A percentile compares a stretch with the other conserved stretches of the same genome.
phyloP scores from a whole-genome alignment of 371 early-diverging fungal species.

The Zychaea mexicana region DNA sequence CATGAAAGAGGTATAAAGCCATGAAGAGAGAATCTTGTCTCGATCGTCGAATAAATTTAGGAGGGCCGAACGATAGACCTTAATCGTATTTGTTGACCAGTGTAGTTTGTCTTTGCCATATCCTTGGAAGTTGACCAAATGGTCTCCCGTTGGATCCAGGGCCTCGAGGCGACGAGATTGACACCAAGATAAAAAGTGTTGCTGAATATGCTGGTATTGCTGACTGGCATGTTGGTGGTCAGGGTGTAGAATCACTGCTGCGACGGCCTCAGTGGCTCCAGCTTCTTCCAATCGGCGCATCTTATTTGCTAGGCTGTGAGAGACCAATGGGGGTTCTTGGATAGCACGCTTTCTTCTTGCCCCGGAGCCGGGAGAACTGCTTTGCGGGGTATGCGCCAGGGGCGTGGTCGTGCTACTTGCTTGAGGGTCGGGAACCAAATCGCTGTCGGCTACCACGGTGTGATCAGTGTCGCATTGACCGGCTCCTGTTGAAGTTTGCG shows the following conservation, averaged over 20 bases:
- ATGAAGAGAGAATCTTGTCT: neutral
- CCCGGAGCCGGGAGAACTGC: constrained; percentile 1
- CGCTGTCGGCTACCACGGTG: neutral
- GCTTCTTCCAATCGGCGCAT: neutral
- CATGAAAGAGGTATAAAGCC: neutral
- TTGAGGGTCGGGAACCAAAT: neutral
- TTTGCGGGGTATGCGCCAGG: neutral
- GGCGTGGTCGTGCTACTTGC: neutral
- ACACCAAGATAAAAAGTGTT: neutral
- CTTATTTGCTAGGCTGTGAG: neutral
- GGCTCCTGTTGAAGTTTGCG: neutral
- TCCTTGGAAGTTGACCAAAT: neutral
- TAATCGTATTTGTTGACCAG: neutral
- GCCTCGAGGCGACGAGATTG: neutral
- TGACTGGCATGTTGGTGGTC: neutral
- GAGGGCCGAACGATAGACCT: neutral
- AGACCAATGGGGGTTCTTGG: neutral
- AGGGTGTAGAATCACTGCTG: neutral
- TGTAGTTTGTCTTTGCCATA: neutral
- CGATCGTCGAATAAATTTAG: neutral
- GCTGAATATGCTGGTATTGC: neutral
- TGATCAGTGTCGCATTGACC: neutral
- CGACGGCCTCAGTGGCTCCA: neutral
- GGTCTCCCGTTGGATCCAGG: neutral
- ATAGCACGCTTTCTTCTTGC: neutral